Base-by-base conservation (phyloP, 2,329 filamentous ascomycete genomes). In the Colletotrichum sansevieriae region DNA sequence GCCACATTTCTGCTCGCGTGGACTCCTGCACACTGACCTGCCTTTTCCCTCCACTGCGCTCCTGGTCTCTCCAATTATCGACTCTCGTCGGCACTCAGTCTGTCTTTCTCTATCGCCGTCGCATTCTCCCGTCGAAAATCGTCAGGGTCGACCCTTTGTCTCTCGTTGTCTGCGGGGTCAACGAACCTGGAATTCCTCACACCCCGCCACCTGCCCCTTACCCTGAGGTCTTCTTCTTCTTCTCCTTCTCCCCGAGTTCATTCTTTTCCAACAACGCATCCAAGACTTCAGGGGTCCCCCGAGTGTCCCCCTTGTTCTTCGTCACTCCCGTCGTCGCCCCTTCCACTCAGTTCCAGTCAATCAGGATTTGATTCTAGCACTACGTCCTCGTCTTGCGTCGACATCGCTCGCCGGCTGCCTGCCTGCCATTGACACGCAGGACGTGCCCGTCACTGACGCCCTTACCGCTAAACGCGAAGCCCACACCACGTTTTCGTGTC, bases 261-360 rank as follows among this genome's bases (percentile, higher is more conserved):
- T 65, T 65, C 51, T 59, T 51, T 65, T 65, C 62, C 55, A 44
- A 44, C 25, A 15, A 25, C 10, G 2, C 33, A 33, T 33, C 18
- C 33, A 29, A 8, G 29, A 52, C 22, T 25, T 25, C 35, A 46
- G 56, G 43, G 41, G 56, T 37, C 46, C 44, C 59, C 22, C 39
- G n/a, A 67, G 63, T 67, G 64, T 67, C 25, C 63, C 39, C 47
- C 57, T 65, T 66, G 57, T 66, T 57, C 54, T 18, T 37, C 41
- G 41, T 20, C 41, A 59, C 41, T 59, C 43, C 35, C 47, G 22
- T 25, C 25, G 25, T 25, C 25, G 25, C 25, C 51, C 52, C 37
- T 52, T 47, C 35, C 41, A 13, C 39, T 39, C 29, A 11, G 20
- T 18, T 22, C n/a, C 12, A 5, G 8, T 12, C 11, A 11, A 10